A percentile compares a stretch with the other conserved stretches of the same genome.
Conservation (phyloP, 1,284 basidiomycete species). For the Fereydounia khargensis region DNA sequence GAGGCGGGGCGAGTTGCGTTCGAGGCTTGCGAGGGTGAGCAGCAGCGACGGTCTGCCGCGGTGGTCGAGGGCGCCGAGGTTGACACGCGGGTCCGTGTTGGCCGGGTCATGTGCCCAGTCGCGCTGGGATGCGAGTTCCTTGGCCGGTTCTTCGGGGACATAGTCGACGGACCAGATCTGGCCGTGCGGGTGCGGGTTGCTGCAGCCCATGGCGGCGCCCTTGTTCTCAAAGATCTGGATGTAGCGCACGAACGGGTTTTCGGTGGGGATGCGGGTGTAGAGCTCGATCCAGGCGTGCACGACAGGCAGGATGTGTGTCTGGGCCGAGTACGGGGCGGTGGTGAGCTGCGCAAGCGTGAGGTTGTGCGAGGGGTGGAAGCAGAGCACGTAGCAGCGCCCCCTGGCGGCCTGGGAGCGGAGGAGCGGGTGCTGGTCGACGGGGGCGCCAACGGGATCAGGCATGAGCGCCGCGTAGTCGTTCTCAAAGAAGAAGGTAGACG, state of each 20-base stretch:
- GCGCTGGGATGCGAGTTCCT: slow-evolving; percentile 35
- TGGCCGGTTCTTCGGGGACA: slow-evolving; percentile 47
- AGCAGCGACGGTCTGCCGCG: slow-evolving; percentile 71
- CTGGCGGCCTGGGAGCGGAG: slow-evolving; percentile 71
- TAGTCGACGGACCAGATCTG: slow-evolving; percentile 74
- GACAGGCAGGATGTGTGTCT: slow-evolving; percentile 69
- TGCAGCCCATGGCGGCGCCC: slow-evolving; percentile 92
- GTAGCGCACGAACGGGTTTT: slow-evolving; percentile 53
- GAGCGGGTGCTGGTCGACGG: slow-evolving; percentile 58
- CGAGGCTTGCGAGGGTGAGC: slow-evolving; percentile 78
- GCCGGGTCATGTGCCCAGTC: slow-evolving; percentile 33
- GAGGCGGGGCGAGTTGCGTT: slow-evolving; percentile 67
- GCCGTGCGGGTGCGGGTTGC: slow-evolving; percentile 92
- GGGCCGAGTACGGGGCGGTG: slow-evolving; percentile 51
- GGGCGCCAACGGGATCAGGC: slow-evolving; percentile 55
- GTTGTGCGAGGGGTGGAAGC: slow-evolving; percentile 86
- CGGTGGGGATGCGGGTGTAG: slow-evolving; percentile 44
- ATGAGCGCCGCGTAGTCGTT: slow-evolving; percentile 86
- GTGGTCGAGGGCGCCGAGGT: slow-evolving; percentile 63
- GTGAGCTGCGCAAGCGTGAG: slow-evolving; percentile 78
- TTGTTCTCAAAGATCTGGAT: slow-evolving; percentile 72
- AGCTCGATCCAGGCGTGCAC: slow-evolving; percentile 70
- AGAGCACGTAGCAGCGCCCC: slow-evolving; percentile 83
- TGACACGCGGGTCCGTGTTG: slow-evolving; percentile 14
- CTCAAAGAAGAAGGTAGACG: slow-evolving; percentile 69